phyloP scores from a whole-genome alignment of 768 basidiomycete species.

The Obba rivulosa region DNA sequence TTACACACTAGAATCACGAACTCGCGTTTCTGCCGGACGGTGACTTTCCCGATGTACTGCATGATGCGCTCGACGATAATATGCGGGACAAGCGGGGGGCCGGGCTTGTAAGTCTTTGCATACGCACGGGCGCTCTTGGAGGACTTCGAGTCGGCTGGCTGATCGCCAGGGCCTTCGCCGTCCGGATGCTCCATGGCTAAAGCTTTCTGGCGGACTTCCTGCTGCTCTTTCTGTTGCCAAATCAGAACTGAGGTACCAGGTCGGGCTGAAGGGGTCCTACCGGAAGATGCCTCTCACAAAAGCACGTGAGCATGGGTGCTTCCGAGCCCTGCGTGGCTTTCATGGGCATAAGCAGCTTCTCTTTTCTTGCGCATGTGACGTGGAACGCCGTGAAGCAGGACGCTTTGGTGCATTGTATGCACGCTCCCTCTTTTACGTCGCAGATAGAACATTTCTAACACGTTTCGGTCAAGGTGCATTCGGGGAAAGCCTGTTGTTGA shows the following conservation, averaged over 20 bases:
- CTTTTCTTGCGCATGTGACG: constrained; percentile 86
- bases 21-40: constrained; percentile 67
- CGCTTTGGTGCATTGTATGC: constrained; percentile 91
- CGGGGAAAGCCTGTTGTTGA: neutral
- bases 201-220: constrained; percentile 52
- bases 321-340: constrained; percentile 75
- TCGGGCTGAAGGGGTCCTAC: constrained; percentile 38
- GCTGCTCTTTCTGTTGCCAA: constrained; percentile 57
- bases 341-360: constrained; percentile 83
- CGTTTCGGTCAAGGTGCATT: neutral
- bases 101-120: constrained; percentile 86
- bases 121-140: constrained; percentile 87
- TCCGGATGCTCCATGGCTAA: constrained; percentile 46
- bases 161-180: constrained; percentile 19
- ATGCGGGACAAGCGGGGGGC: constrained; percentile 86
- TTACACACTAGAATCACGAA: constrained; percentile 75
- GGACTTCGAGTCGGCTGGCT: constrained; percentile 19
- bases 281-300: constrained; percentile 87
- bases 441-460: constrained; percentile 60
- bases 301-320: constrained; percentile 68
- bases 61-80: constrained; percentile 78
- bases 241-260: neutral
- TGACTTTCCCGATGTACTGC: constrained; percentile 66
- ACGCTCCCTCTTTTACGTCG: constrained; percentile 64
- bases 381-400: constrained; percentile 94